These are phyloP conservation scores for Aspergillus diversus DNA, from an alignment of 495 filamentous ascomycete species.

Conservation along the genomic window DNA sequence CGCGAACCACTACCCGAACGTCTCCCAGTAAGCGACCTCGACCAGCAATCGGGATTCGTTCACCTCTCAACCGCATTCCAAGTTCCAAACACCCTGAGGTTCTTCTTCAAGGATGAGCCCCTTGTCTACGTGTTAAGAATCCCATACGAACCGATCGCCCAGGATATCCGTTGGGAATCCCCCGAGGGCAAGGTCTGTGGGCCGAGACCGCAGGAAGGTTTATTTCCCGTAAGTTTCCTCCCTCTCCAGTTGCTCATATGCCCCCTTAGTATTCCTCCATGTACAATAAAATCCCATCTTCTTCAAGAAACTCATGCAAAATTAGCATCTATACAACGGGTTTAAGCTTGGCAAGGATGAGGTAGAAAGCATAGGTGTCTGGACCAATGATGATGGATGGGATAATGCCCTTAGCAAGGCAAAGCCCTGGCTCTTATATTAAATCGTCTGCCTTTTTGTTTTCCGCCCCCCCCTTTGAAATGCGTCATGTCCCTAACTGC, in stretches of 20 bases:
- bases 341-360: conserved; percentile 48
- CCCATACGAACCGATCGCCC: conserved; percentile 62
- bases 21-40: conserved; percentile 48
- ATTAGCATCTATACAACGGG: conserved; percentile 50
- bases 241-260: not conserved
- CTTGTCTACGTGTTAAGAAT: conserved; percentile 78
- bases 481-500: too few relatives aligned
- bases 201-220: conserved; percentile 44
- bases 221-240: conserved; percentile 45
- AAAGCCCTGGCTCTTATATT: conserved; percentile 46
- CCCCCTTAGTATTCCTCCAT: not conserved
- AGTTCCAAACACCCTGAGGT: conserved; percentile 53
- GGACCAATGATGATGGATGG: conserved; percentile 52
- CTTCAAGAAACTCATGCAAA: too few relatives aligned
- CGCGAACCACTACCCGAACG: conserved; percentile 46
- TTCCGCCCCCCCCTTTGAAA: not conserved
- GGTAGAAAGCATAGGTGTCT: conserved; percentile 48
- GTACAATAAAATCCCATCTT: not conserved
- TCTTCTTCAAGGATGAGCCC: conserved; percentile 74
- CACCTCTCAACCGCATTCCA: conserved; percentile 48
- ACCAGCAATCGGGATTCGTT: conserved; percentile 44
- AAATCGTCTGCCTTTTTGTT: conserved; percentile 2
- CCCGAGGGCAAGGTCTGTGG: conserved; percentile 47
- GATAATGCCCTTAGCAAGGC: conserved; percentile 43
- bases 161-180: conserved; percentile 45